Evolutionary conservation across 2,329 filamentous ascomycete genomes (phyloP).

Genomic region (Arachnomyces sp.): DNA sequence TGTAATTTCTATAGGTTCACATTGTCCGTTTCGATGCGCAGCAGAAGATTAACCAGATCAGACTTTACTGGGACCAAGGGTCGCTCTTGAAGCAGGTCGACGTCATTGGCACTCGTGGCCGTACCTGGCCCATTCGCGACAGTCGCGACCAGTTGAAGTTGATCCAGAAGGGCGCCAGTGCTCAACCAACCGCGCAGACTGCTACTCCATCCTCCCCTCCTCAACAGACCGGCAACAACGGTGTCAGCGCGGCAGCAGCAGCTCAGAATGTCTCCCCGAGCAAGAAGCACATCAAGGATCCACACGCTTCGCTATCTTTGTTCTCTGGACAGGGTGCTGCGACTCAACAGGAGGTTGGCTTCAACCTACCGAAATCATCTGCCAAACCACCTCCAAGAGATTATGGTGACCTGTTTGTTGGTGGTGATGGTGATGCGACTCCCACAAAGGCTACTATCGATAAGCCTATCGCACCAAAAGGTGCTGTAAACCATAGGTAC

Average conservation of each 20-base stretch:
- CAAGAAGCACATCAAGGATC: constrained; percentile 36
- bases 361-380: constrained; percentile 54
- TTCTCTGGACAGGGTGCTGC: constrained; percentile 14
- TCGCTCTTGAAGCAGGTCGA: constrained; percentile 88
- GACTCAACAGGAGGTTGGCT: constrained; percentile 4
- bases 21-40: constrained; percentile 73
- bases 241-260: not conserved
- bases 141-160: constrained; percentile 74
- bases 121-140: constrained; percentile 92
- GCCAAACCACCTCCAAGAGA: constrained; percentile 62
- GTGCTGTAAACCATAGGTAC: constrained; percentile 44
- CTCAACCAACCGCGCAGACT: constrained; percentile 19
- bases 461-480: constrained; percentile 35
- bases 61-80: constrained; percentile 91
- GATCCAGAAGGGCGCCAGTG: constrained; percentile 49
- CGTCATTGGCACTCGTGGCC: constrained; percentile 79
- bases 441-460: constrained; percentile 14
- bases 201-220: constrained; percentile 13
- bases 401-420: constrained; percentile 60
- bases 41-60: constrained; percentile 76
- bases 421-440: constrained; percentile 32
- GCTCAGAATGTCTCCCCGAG: constrained; percentile 17
- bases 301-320: constrained; percentile 24
- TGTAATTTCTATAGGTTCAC: constrained; percentile 54
- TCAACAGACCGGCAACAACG: constrained; percentile 14